Base-by-base conservation (phyloP, 1,284 basidiomycete genomes). In the Cryptococcus deneoformans region DNA sequence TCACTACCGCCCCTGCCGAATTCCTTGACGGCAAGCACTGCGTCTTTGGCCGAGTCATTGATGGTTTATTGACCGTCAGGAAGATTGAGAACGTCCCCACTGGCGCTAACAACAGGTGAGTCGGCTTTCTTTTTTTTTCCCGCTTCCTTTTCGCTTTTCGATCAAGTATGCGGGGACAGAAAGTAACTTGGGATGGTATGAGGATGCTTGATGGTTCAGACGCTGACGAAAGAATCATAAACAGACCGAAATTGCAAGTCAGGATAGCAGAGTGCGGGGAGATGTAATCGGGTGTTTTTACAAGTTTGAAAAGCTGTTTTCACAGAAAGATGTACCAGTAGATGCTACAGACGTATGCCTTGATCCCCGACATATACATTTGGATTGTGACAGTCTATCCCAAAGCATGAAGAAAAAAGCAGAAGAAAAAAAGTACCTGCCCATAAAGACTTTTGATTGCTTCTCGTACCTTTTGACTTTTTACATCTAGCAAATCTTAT, bases 1-100 rank as follows among this genome's bases (percentile, higher is more conserved):
- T 99, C 70, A 99, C 95, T 0, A 92, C 90, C 0, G 91, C 87
- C 12, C 88, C 90, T 58, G 94, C 92, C 62, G 89, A 92, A 64
- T 99, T 98, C 76, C 82, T 97, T 44, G 92, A 97, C 71, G 89
- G 88, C 53, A 97, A 96, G 73, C 93, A 97, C 74, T 87, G 90
- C 60, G 92, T 96, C 1, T 97, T 97, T 69, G 93, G 93, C 10
- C 87, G 86, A 63, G 90, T 96, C 38, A 83, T 89, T 60, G 90
- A 92, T 57, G 90, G 90, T 16, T 85, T 94, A 85, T 83, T 94
- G 59, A 92, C 90, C 0, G 82, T 97, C 52, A 84, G 93, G 62
- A 97, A 96, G 77, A 91, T 97, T 58, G 93, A 97, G 79, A 91
- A 92, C 65, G 91, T 95, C 0, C 85, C 92, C 5, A 96, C 92